Evolutionary conservation across 305 asterid species (phyloP).

Genomic region (Fraxinus sp.): DNA sequence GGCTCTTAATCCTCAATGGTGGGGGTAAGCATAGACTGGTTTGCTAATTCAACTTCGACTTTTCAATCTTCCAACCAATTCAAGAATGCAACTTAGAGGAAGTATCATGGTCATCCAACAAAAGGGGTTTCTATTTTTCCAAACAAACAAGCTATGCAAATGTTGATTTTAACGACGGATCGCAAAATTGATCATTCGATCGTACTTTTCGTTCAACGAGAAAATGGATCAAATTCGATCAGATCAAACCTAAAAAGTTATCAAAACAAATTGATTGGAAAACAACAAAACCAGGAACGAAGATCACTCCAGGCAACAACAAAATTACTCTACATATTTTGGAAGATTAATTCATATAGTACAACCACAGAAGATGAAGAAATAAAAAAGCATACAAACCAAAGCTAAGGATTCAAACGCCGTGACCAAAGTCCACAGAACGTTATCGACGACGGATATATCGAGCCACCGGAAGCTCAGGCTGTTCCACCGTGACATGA

Average conservation of each 20-base stretch:
- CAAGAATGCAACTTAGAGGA: neutral
- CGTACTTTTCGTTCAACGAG: neutral
- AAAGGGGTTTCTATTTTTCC: too few relatives aligned
- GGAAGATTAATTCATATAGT: neutral
- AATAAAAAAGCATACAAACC: slow-evolving; percentile 11
- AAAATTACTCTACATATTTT: neutral
- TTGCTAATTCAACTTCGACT: neutral
- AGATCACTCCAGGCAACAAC: neutral
- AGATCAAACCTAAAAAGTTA: neutral
- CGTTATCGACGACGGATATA: neutral
- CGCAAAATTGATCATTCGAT: neutral
- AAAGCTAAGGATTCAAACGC: slow-evolving; percentile 5
- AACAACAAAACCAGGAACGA: neutral
- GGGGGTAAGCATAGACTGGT: neutral
- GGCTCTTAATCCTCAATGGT: neutral
- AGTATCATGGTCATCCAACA: neutral
- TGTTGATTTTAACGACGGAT: neutral
- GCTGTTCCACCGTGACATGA: neutral
- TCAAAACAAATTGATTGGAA: neutral
- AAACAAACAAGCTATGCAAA: neutral
- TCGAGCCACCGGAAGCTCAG: slow-evolving; percentile 6
- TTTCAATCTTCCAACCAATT: too few relatives aligned
- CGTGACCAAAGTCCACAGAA: slow-evolving; percentile 6
- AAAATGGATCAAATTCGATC: neutral
- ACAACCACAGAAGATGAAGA: slow-evolving; percentile 18